Evolutionary conservation across 495 filamentous ascomycete species (phyloP).

Genomic region (Lepidopterella palustris): DNA sequence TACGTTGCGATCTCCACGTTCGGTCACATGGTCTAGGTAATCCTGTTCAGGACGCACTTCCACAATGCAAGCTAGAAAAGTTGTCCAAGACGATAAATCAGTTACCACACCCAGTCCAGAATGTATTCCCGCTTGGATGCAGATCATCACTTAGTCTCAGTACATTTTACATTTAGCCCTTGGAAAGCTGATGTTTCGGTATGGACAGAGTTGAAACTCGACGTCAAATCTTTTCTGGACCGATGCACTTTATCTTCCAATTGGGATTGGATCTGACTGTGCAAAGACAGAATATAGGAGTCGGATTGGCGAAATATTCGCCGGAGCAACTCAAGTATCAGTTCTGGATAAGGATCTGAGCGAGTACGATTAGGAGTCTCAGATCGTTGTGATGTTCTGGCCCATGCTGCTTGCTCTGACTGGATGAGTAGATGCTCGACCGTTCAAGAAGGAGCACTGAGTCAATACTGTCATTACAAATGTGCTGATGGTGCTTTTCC

Average conservation of each 20-base stretch:
- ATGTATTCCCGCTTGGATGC: background rate
- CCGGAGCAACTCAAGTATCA: background rate
- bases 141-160: too few relatives aligned
- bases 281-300: background rate
- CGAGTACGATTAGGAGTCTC: background rate
- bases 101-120: background rate
- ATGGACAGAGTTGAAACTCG: background rate
- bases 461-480: background rate
- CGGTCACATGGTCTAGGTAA: background rate
- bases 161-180: too few relatives aligned
- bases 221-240: background rate
- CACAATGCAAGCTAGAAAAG: background rate
- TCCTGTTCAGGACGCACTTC: background rate
- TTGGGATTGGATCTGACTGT: background rate
- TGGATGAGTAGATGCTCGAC: background rate
- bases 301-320: background rate
- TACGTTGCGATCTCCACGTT: slow-evolving; percentile 5
- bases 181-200: too few relatives aligned
- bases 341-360: background rate
- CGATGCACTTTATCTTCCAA: background rate
- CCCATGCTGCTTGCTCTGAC: background rate
- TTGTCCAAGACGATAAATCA: background rate
- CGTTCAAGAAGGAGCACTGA: background rate
- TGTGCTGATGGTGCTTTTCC: background rate
- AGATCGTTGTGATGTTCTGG: background rate